Conservation (phyloP, 2,329 filamentous ascomycete species). For the Colletotrichum sansevieriae region DNA sequence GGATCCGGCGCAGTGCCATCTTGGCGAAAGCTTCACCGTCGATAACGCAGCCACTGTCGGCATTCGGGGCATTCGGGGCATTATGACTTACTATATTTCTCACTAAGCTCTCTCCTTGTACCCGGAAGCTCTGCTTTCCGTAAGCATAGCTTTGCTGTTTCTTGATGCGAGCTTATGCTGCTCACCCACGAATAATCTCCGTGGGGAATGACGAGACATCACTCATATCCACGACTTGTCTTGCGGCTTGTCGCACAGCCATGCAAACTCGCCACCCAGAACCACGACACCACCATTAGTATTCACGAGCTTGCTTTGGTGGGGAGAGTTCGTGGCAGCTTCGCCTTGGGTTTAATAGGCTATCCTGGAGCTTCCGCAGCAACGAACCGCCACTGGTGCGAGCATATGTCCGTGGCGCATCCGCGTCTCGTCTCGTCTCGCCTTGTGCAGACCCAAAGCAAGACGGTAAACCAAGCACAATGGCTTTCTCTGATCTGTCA, state of each 20-base stretch:
- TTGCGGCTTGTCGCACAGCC: constrained; percentile 26
- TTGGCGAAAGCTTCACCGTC: constrained; percentile 26
- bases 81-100: no score
- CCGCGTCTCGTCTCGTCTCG: constrained; percentile 3
- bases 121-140: no score
- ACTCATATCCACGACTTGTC: neutral
- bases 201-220: neutral
- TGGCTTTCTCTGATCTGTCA: neutral
- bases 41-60: neutral
- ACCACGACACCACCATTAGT: constrained; percentile 13
- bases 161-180: no score
- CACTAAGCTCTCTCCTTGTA: no score
- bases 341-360: constrained; percentile 23
- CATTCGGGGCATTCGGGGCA: no score
- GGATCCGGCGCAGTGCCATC: constrained; percentile 4
- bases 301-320: neutral
- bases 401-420: neutral
- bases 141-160: no score
- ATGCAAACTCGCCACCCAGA: constrained; percentile 29
- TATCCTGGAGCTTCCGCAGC: constrained; percentile 8
- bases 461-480: neutral
- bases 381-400: constrained; percentile 1
- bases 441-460: neutral
- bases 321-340: constrained; percentile 27
- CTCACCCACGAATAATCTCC: neutral